These are phyloP conservation scores for Allium sativum DNA, from an alignment of 106 monocot species.

Conservation along the genomic window DNA sequence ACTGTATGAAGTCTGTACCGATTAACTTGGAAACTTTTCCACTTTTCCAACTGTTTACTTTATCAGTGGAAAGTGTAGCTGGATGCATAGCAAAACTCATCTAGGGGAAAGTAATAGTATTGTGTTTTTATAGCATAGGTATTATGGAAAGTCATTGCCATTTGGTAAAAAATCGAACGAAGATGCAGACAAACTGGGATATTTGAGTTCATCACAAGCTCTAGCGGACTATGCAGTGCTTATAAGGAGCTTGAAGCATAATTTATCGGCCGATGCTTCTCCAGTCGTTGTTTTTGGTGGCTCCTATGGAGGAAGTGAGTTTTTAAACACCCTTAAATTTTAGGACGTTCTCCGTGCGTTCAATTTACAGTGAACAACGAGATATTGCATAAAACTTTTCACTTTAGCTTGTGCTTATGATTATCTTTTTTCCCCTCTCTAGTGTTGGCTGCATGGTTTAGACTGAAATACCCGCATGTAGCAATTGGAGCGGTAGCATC, in stretches of 20 bases:
- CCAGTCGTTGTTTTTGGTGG: constrained; percentile 93
- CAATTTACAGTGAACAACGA: no score
- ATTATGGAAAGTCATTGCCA: constrained; percentile 75
- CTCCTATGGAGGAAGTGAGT: constrained; percentile 90
- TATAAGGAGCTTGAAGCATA: constrained; percentile 77
- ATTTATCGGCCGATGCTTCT: constrained; percentile 70
- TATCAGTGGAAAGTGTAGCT: no score
- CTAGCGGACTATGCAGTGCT: constrained; percentile 77
- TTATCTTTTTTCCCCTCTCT: background rate
- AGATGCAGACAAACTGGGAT: constrained; percentile 51
- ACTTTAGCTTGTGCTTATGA: background rate
- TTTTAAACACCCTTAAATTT: background rate
- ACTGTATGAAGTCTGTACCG: no score
- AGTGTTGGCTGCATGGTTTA: constrained; percentile 99
- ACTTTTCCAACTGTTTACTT: no score
- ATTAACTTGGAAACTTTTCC: no score
- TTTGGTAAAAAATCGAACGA: constrained; percentile 60
- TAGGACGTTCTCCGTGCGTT: background rate
- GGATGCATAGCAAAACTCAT: no score
- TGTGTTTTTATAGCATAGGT: constrained; percentile 58
- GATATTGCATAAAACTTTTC: background rate
- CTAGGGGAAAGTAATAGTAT: background rate
- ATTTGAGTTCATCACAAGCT: constrained; percentile 71
- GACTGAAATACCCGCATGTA: constrained; percentile 87
- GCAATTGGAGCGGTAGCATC: constrained; percentile 85